Evolutionary conservation across 169 alveolate genomes (phyloP), one percentile per base, ranked within the genome.

Genomic region (Eimeria praecox): DNA sequence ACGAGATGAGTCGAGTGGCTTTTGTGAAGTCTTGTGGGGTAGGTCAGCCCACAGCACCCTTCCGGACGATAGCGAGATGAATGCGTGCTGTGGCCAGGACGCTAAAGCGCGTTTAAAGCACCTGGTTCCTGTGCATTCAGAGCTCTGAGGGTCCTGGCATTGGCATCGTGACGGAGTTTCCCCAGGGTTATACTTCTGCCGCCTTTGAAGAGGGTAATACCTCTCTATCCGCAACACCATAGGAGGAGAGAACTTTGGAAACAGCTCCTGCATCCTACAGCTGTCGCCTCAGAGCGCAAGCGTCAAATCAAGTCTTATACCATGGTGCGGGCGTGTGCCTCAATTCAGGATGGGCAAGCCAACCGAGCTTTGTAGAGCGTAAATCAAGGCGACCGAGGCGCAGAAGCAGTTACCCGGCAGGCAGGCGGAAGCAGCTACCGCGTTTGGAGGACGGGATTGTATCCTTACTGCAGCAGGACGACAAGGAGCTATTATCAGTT

Each of bases 11-110:
- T 3, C 59, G 93, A 14, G 94, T 93, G 75, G 93, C 96, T 0
- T 52, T 93, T 35, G 78, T 93, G 75, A 71, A 83, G 78, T 16
- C 56, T 16, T 93, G 96, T 80, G 96, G 96, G 89, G 96, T 80
- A 69, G 49, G 90, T 42, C 88, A 54, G 33, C 73, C 27, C 9
- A 30, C 56, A 30, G 71, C 49, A 18, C 30, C 75, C 38, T 49
- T 46, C 44, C 46, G 46, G 2, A 75, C n/a, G 56, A 22, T n/a
- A 8, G 59, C 22, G 18, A 9, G 90, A 27, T 46, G 52, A 69
- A 62, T n/a, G 0, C n/a, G 16, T 83, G 38, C 12, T 49, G 27
- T 59, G 73, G 27, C 75, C 54, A 52, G 35, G 22, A 83, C n/a
- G 2, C 20, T 52, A n/a, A 52, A 30, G 49, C 46, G 18, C 27